These are phyloP conservation scores for Aspergillus pseudoviridinutans DNA, from an alignment of 2,329 filamentous ascomycete genomes.

Conservation along the genomic window DNA sequence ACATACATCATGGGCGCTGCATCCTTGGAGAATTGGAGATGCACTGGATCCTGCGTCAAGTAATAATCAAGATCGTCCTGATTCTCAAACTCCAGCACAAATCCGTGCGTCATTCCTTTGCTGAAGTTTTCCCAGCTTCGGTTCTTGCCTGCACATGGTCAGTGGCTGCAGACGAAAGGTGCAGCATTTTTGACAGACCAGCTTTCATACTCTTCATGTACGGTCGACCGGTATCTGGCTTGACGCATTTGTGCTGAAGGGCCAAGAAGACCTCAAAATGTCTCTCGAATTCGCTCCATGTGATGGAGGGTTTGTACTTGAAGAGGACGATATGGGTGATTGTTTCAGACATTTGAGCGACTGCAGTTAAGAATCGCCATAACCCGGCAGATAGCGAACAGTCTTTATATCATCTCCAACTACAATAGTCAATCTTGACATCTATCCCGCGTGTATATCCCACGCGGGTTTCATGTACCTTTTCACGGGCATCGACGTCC, in stretches of 20 bases:
- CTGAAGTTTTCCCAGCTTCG: constrained; percentile 4
- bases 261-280: no score
- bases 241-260: not conserved
- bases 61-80: constrained; percentile 4
- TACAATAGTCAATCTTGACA: no score
- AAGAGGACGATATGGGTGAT: no score
- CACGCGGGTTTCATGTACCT: no score
- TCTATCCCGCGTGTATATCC: no score
- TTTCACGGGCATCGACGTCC: no score
- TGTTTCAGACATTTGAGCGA: no score
- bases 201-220: constrained; percentile 7
- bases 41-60: constrained; percentile 1
- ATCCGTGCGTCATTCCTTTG: constrained; percentile 4
- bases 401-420: no score
- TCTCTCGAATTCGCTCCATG: no score
- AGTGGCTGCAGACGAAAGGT: not conserved
- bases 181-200: not conserved
- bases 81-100: constrained; percentile 5
- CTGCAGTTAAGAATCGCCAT: no score
- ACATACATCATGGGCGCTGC: constrained; percentile 1
- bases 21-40: constrained; percentile 3
- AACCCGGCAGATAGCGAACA: no score
- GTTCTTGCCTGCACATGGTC: not conserved
- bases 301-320: no score
- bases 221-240: not conserved